phyloP scores from a whole-genome alignment of 1,284 basidiomycete genomes.

The Pseudozyma sp. region DNA sequence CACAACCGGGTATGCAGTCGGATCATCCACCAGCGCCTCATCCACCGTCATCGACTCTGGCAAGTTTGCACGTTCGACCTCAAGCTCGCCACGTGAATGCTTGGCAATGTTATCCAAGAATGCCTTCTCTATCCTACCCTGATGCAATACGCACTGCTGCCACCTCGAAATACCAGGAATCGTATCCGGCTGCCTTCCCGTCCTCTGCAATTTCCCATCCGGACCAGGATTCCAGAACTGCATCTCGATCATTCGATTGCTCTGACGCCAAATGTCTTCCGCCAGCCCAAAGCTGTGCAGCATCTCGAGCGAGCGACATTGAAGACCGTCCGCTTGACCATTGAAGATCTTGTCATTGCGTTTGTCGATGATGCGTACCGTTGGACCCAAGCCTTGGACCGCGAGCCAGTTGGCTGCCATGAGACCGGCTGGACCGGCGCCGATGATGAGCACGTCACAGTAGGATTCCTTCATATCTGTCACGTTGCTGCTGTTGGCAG shows the following conservation, averaged over 20 bases:
- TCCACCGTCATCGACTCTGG: conserved; percentile 29
- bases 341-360: conserved; percentile 40
- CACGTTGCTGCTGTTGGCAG: neutral
- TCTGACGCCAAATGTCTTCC: conserved; percentile 31
- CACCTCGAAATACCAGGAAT: conserved; percentile 38
- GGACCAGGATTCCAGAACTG: conserved; percentile 41
- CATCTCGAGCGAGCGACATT: conserved; percentile 36
- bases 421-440: conserved; percentile 52
- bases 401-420: conserved; percentile 43
- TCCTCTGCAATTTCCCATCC: conserved; percentile 25
- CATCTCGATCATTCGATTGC: conserved; percentile 48
- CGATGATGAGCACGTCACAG: conserved; percentile 73
- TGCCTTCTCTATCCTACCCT: conserved; percentile 36
- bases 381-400: conserved; percentile 25
- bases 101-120: conserved; percentile 34
- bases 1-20: conserved; percentile 18
- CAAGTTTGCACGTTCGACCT: conserved; percentile 27
- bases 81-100: conserved; percentile 23
- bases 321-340: conserved; percentile 47
- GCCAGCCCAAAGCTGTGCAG: conserved; percentile 37
- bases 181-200: conserved; percentile 30
- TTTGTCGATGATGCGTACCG: conserved; percentile 44
- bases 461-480: conserved; percentile 29
- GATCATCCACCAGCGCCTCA: conserved; percentile 19
- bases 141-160: conserved; percentile 43